These are phyloP conservation scores for Paramecium caudatum DNA, from an alignment of 73 alveolate species.

Conservation along the genomic window DNA sequence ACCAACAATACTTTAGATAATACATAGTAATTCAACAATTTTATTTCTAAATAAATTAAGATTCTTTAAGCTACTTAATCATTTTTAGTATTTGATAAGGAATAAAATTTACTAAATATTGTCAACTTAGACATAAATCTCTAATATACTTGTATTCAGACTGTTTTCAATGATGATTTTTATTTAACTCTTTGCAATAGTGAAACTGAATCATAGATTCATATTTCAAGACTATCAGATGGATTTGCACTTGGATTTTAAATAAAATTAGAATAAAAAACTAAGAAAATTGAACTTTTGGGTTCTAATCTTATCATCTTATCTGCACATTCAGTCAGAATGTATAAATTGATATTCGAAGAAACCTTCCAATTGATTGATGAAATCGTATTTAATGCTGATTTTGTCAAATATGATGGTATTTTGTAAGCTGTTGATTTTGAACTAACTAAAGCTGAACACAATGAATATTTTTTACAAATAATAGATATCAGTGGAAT, in stretches of 20 bases:
- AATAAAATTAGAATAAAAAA: background rate
- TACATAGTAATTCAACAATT: background rate
- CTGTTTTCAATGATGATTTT: background rate
- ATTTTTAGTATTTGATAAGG: background rate
- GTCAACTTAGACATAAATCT: background rate
- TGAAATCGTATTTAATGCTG: background rate
- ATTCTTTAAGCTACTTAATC: background rate
- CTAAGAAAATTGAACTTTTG: background rate
- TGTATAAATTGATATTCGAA: background rate
- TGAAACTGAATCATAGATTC: background rate
- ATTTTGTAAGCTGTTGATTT: background rate
- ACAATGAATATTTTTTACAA: background rate
- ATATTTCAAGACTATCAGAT: background rate
- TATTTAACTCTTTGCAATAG: background rate
- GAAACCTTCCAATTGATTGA: too few species aligned
- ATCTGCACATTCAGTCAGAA: background rate
- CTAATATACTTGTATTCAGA: background rate
- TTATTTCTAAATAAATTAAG: background rate
- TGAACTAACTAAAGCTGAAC: background rate
- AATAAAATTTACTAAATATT: background rate
- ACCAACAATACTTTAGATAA: background rate
- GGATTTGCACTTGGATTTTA: slow-evolving; percentile 13
- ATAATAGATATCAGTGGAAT: background rate
- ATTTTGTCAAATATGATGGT: background rate
- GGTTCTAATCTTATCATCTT: too few species aligned